Evolutionary conservation across 345 rosid species (phyloP), one percentile per base, ranked within the genome.

Genomic region (Arabidopsis thaliana): DNA sequence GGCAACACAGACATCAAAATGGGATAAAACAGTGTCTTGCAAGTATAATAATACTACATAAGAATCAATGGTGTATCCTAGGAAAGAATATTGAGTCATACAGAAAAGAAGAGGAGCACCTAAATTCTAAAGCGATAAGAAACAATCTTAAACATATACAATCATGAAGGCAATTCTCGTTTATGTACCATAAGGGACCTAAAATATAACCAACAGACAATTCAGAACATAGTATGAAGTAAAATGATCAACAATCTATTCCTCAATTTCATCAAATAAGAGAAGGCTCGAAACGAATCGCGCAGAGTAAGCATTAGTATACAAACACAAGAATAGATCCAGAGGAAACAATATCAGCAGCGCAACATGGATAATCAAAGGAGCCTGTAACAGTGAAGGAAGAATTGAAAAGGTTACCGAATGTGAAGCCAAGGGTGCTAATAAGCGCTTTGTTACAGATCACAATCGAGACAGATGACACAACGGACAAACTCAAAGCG

Each of bases 371-470:
- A 65, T 28, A 11, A 64, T 12, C 44, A 63, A 69, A 69, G 63
- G 37, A 16, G 46, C 25, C 6, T 59, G 24, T 6, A 40, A 67
- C 24, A 60, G 41, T 46, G 38, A 53, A 46, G 30, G 13, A 48
- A 41, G 55, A 78, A 25, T 10, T 10, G 32, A 57, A 32, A 2
- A 37, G 48, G 80, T 73, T 24, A 95, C 99, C 99, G 52, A 96
- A 96, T 59, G 91, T 88, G 86, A 96, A 96, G 56, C 95, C 95
- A n/a, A 96, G 97, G 5, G 97, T 84, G 87, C 94, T 91, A 69
- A 96, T 96, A 64, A 96, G 97, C 50, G 99, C 98, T 84, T 96
- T 96, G 87, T 96, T 96, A 88, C 99, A 96, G 42, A 96, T 91
- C 71, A 96, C 99, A 74, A 96, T 96, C 44, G 99, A 96, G 8